phyloP scores from a whole-genome alignment of 1,284 basidiomycete genomes.

The Sanghuangporus sanghuang region DNA sequence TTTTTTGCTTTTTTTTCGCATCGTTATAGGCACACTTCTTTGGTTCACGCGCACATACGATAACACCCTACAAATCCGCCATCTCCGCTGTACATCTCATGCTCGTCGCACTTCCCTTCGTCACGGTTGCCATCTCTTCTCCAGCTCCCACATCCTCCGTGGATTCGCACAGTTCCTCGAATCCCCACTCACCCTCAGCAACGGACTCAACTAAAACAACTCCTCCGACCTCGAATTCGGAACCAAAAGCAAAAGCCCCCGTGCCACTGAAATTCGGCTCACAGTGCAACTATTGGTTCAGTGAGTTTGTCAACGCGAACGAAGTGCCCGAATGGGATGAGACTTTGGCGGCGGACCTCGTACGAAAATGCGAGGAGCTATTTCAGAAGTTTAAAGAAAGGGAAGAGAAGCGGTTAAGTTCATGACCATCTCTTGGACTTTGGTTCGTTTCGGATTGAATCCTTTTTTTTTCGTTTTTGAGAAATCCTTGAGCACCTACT shows the following conservation, averaged over 20 bases:
- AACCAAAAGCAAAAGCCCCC: slow-evolving; percentile 16
- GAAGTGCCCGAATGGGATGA: slow-evolving; percentile 48
- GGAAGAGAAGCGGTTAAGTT: background rate
- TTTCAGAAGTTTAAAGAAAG: slow-evolving; percentile 29
- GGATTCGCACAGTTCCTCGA: background rate
- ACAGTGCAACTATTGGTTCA: slow-evolving; percentile 50
- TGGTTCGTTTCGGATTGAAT: too few species aligned
- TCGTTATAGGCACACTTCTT: slow-evolving; percentile 52
- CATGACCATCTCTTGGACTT: too few species aligned
- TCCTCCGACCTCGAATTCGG: background rate
- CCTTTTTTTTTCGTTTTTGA: too few species aligned
- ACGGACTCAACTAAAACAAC: background rate
- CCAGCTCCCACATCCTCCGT: slow-evolving; percentile 9
- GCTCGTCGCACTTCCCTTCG: slow-evolving; percentile 45
- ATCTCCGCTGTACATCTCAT: slow-evolving; percentile 59
- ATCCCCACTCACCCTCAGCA: background rate
- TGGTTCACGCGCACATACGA: slow-evolving; percentile 62
- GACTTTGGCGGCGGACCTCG: slow-evolving; percentile 39
- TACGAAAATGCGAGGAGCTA: slow-evolving; percentile 52
- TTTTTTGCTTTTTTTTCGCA: background rate
- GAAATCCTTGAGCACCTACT: too few species aligned
- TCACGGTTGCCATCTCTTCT: slow-evolving; percentile 29
- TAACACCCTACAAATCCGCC: slow-evolving; percentile 56
- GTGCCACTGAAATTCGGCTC: slow-evolving; percentile 47
- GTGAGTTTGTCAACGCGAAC: slow-evolving; percentile 42